These are phyloP conservation scores for Erythrobasidium hasegawianum DNA, from an alignment of 1,284 basidiomycete genomes.

Conservation along the genomic window DNA sequence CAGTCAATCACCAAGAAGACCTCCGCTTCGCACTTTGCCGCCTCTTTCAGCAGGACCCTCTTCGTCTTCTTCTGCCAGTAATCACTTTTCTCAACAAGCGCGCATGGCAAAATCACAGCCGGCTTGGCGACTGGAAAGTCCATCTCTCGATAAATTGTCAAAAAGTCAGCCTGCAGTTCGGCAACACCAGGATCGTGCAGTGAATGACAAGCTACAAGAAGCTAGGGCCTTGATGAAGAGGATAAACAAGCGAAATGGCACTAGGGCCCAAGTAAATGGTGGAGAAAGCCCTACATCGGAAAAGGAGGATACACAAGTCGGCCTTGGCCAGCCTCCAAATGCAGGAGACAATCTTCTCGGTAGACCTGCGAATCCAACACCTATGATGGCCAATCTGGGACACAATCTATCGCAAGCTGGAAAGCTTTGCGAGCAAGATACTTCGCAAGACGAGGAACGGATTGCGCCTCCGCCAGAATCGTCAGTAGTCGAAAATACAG, in stretches of 20 bases:
- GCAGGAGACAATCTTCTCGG: neutral
- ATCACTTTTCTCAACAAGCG: too few relatives aligned
- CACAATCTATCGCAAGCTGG: constrained; percentile 3
- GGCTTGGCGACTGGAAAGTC: neutral
- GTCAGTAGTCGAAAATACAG: neutral
- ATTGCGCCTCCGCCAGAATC: neutral
- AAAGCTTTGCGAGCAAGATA: neutral
- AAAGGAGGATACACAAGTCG: neutral
- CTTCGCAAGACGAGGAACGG: constrained; percentile 17
- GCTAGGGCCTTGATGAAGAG: constrained; percentile 29
- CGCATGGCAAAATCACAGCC: too few relatives aligned
- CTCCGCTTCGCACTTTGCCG: too few relatives aligned
- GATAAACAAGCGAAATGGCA: constrained; percentile 9
- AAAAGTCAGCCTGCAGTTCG: neutral
- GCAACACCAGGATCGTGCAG: neutral
- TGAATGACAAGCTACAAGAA: constrained; percentile 21
- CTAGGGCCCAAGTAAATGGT: too few relatives aligned
- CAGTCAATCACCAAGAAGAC: too few relatives aligned
- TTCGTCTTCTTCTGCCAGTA: too few relatives aligned
- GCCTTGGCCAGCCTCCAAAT: constrained; percentile 5
- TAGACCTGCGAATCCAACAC: constrained; percentile 28
- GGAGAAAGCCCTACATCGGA: neutral
- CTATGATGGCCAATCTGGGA: constrained; percentile 14
- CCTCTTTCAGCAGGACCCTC: too few relatives aligned
- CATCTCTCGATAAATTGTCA: neutral